A percentile compares a stretch with the other conserved stretches of the same genome.
Evolutionary conservation across 2,329 filamentous ascomycete species (phyloP).

Genomic region (Fusarium pseudoanthophilum): DNA sequence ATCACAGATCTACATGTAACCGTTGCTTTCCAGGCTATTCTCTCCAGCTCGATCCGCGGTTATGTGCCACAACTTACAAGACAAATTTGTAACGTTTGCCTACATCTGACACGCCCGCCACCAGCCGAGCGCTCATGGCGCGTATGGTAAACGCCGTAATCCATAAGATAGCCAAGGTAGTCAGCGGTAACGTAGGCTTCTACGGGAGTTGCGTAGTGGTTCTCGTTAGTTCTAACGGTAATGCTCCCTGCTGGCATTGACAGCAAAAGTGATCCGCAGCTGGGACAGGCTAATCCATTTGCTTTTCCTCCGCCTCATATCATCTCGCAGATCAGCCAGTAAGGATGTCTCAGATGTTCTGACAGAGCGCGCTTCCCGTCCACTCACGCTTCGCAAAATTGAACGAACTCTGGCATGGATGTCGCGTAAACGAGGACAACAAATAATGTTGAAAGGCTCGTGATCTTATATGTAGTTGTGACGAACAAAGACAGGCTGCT

Average conservation of each 20-base stretch:
- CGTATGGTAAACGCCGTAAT: conserved; percentile 19
- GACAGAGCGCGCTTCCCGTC: conserved; percentile 4
- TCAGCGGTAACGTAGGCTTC: conserved; percentile 6
- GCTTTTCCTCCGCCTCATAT: conserved; percentile 14
- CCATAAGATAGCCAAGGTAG: background rate
- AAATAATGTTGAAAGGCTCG: background rate
- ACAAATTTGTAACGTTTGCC: conserved; percentile 1
- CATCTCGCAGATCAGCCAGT: conserved; percentile 28
- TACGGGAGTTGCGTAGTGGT: conserved; percentile 17
- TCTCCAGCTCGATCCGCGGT: conserved; percentile 1
- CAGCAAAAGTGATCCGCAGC: conserved; percentile 23
- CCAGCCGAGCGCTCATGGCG: conserved; percentile 20
- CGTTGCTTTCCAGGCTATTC: background rate
- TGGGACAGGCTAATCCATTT: conserved; percentile 9
- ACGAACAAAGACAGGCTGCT: background rate
- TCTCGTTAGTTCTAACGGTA: background rate
- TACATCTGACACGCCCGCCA: conserved; percentile 1
- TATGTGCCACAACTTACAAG: background rate
- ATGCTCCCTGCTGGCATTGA: background rate
- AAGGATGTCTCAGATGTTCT: conserved; percentile 36
- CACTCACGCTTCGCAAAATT: conserved; percentile 4
- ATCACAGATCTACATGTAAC: conserved; percentile 24
- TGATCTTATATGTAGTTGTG: background rate
- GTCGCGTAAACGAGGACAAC: background rate
- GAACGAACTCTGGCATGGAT: conserved; percentile 17